phyloP scores from a whole-genome alignment of 23 red algal species.

The Gracilaria domingensis region DNA sequence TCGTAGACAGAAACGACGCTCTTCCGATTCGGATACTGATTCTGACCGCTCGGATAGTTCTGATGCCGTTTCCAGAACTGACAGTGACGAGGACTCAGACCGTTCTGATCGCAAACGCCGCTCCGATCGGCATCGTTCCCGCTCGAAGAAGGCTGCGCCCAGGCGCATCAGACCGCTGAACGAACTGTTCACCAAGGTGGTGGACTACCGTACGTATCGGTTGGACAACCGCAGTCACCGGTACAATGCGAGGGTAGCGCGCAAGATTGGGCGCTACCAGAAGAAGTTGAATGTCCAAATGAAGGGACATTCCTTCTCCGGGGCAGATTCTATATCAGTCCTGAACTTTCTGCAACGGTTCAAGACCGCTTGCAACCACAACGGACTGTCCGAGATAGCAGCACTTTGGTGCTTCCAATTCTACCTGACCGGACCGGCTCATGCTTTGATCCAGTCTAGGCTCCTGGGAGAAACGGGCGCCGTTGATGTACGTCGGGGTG shows the following conservation, averaged over 20 bases:
- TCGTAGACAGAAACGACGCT: too few species aligned
- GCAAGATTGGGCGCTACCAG: neutral
- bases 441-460: neutral
- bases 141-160: neutral
- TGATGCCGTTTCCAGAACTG: neutral
- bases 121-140: neutral
- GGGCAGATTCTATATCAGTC: constrained; percentile 29
- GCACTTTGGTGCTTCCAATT: constrained; percentile 33
- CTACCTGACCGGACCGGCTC: constrained; percentile 22
- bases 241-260: neutral
- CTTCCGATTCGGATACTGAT: constrained; percentile 22
- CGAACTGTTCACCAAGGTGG: constrained; percentile 1
- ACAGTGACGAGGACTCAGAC: neutral
- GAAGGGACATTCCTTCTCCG: constrained; percentile 13
- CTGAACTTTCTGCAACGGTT: constrained; percentile 32
- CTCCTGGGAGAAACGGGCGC: neutral
- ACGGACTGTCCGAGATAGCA: constrained; percentile 1
- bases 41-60: constrained; percentile 16
- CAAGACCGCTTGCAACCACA: neutral
- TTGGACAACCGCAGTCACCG: neutral
- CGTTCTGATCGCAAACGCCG: neutral
- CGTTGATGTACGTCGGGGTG: neutral
- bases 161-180: neutral
- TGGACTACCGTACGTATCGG: constrained; percentile 26
- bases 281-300: constrained; percentile 44